Conservation (phyloP, 2,329 filamentous ascomycete genomes). For the Monosporascus sp. region DNA sequence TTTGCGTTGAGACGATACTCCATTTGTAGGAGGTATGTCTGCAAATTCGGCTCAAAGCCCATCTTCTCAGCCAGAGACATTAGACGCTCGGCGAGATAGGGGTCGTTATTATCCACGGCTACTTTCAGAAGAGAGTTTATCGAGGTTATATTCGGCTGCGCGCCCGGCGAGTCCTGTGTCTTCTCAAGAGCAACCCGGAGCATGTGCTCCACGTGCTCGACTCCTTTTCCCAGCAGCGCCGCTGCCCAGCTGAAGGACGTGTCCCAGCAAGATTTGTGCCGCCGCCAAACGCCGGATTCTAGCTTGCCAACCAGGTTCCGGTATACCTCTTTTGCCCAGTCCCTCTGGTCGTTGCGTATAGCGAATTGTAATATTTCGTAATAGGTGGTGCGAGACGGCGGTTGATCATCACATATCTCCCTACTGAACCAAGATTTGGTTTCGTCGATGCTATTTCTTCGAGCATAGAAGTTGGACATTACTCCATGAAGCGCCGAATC, state of each 20-base stretch:
- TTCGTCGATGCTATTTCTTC: conserved; percentile 49
- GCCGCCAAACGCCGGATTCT: conserved; percentile 28
- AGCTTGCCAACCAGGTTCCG: conserved; percentile 40
- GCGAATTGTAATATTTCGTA: conserved; percentile 56
- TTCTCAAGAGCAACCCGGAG: conserved; percentile 58
- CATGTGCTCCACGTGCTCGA: conserved; percentile 69
- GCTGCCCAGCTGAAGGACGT: conserved; percentile 72
- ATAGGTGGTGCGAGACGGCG: conserved; percentile 43
- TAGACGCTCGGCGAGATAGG: conserved; percentile 69
- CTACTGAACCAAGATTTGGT: conserved; percentile 65
- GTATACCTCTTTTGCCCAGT: conserved; percentile 60
- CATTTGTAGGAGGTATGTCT: conserved; percentile 70
- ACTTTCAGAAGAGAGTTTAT: conserved; percentile 73
- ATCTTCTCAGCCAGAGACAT: conserved; percentile 61
- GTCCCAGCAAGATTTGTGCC: conserved; percentile 60
- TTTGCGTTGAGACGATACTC: conserved; percentile 68
- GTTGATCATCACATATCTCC: conserved; percentile 35
- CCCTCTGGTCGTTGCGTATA: conserved; percentile 50
- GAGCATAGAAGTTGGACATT: conserved; percentile 59
- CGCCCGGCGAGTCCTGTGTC: conserved; percentile 38
- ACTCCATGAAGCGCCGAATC: conserved; percentile 43
- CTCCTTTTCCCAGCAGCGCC: conserved; percentile 60
- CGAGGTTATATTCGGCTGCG: conserved; percentile 60
- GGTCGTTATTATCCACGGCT: conserved; percentile 64
- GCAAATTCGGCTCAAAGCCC: conserved; percentile 60